phyloP scores from a whole-genome alignment of 108 stramenopile species.

The Skeletonema grethae region DNA sequence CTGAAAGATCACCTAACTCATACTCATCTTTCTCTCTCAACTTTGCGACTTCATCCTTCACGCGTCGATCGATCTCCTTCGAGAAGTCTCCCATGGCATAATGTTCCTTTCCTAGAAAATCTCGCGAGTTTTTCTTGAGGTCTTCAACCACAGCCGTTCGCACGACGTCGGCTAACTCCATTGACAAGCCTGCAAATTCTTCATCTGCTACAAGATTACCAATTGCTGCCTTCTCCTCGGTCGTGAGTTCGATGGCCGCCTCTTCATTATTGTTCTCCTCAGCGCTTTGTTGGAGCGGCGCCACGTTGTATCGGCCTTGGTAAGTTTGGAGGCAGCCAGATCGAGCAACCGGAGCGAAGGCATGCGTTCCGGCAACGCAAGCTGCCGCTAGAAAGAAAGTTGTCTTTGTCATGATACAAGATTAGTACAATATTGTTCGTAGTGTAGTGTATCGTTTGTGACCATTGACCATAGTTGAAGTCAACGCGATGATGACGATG shows the following conservation, averaged over 20 bases:
- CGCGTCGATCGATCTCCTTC: slow-evolving; percentile 76
- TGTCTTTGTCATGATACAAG: slow-evolving; percentile 8
- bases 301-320: not conserved
- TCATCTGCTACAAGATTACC: slow-evolving; percentile 84
- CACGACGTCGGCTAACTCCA: slow-evolving; percentile 84
- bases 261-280: not conserved
- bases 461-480: no score
- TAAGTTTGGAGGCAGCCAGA: not conserved
- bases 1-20: slow-evolving; percentile 60
- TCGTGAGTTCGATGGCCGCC: slow-evolving; percentile 11
- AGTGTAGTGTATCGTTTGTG: no score
- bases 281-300: slow-evolving; percentile 13
- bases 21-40: slow-evolving; percentile 58
- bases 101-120: slow-evolving; percentile 79
- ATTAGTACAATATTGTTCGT: no score
- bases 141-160: slow-evolving; percentile 77
- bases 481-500: no score
- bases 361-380: slow-evolving; percentile 4
- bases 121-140: slow-evolving; percentile 78
- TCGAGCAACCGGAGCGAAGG: slow-evolving; percentile 9
- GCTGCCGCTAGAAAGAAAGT: slow-evolving; percentile 5
- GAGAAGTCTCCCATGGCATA: slow-evolving; percentile 66
- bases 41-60: slow-evolving; percentile 75
- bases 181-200: slow-evolving; percentile 75
- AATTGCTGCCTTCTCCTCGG: slow-evolving; percentile 55